Conservation (phyloP, 2,329 filamentous ascomycete species). For the Aspergillus ochraceus region DNA sequence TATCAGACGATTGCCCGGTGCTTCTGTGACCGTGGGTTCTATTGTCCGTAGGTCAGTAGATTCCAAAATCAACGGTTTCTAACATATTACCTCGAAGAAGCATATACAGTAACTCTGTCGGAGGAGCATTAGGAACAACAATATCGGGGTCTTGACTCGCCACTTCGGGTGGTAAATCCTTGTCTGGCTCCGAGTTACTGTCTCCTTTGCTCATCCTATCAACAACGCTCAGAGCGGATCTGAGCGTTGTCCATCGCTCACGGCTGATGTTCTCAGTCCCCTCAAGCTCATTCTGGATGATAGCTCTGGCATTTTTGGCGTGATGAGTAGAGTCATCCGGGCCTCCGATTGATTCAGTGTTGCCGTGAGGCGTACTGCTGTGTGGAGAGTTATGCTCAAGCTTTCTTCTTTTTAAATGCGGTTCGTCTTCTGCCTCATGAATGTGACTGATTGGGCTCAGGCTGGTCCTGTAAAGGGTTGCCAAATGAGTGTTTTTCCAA, state of each 20-base stretch:
- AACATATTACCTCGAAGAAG: constrained; percentile 18
- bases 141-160: constrained; percentile 3
- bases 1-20: background rate
- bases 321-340: constrained; percentile 22
- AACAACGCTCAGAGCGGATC: constrained; percentile 23
- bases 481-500: background rate
- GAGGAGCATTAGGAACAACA: constrained; percentile 12
- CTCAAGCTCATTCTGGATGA: constrained; percentile 25
- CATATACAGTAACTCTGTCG: constrained; percentile 26
- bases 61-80: background rate
- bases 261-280: constrained; percentile 16
- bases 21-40: background rate
- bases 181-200: background rate
- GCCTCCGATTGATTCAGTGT: background rate
- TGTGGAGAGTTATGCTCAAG: background rate
- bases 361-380: background rate
- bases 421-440: background rate
- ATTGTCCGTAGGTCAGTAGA: constrained; percentile 2
- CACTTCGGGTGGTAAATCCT: background rate
- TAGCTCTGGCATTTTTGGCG: constrained; percentile 23
- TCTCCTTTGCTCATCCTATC: constrained; percentile 17
- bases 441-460: background rate
- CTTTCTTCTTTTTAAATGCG: background rate
- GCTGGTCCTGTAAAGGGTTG: background rate
- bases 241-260: constrained; percentile 21